Base-by-base conservation (phyloP, 2,329 filamentous ascomycete genomes). In the Arthrobotrys megalospora region DNA sequence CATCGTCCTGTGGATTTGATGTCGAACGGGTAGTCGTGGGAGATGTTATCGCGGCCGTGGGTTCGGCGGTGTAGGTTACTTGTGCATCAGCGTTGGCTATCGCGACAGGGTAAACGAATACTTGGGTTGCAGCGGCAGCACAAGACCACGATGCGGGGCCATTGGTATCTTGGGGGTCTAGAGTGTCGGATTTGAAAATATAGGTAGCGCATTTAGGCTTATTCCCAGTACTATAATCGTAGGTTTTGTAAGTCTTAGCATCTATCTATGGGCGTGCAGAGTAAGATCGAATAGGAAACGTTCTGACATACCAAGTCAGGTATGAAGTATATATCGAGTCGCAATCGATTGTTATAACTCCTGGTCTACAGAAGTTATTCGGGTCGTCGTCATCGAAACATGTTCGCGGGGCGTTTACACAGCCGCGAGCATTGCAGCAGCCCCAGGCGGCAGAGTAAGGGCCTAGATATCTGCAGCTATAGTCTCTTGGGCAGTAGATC, bases 151-250 rank as follows among this genome's bases (percentile, higher is more conserved):
- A 70, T 24, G 55, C 19, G 5, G 64, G 34, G 3, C 72, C 72
- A 11, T 16, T 12, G 48, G 60, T 70, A 19, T 65, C 48, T 28
- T 65, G 55, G 0, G 66, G 65, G 36, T 70, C 72, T 3, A 43
- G 34, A 11, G 72, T 66, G 16, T 70, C 52, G 6, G 65, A 52
- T 66, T 55, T 65, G 36, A 70, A 6, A 34, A 77, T 36, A n/a
- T 77, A 77, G 10, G 65, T 77, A 38, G 28, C 36, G 50, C 72
- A 77, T 58, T 67, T 62, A 6, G 72, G 65, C 43, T 70, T 69
- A 24, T 70, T 70, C 3, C 53, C 72, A 1, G 53, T 47, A 16
- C 72, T 69, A 16, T 1, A 16, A 21, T 52, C 5, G 14, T 8
- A 55, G 7, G 19, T 19, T 60, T 21, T 52, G n/a, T 52, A 7